Evolutionary conservation across 1,284 basidiomycete species (phyloP), one percentile per base, ranked within the genome.

Genomic region (Leccinum fuscescens): DNA sequence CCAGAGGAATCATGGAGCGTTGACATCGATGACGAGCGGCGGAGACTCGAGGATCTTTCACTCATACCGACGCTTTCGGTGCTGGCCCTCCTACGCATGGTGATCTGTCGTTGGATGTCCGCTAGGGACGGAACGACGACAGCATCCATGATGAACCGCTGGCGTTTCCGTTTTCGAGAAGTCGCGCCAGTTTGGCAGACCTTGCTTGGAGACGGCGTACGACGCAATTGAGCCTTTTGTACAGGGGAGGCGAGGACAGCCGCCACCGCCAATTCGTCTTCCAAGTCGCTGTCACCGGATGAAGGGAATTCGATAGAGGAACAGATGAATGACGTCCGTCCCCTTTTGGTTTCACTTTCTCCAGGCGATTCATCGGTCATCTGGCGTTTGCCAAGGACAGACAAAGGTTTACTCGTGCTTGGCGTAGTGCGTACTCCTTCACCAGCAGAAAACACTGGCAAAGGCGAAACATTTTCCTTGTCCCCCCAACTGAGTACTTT

Each of bases 111-210:
- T 49, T 67, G 67, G 53, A 77, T 63, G 22, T 74, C 65, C 0
- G 69, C 72, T 11, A 79, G 61, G 6, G 74, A 71, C 9, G 82
- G 82, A 44, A 86, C 76, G 56, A 83, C 79, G 6, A 86, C 84
- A 2, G 80, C 79, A 22, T 87, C 86, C 72, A 86, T 73, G 63
- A 84, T 67, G 3, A 78, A 67, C 24, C 81, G 72, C 69, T 78
- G 81, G 55, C 82, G 81, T 66, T 82, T 84, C 61, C 74, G 77
- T 44, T 73, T 76, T 35, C 64, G 65, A 1, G 64, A 64, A 9
- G 27, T 56, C 17, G 42, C 12, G 17, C 20, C 56, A 8, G 51
- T 53, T 42, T 61, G 61, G 14, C 62, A 59, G 37, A 27, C 39
- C 48, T 64, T 51, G 24, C 24, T 59, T 14, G 17, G n/a, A 22